Percentiles rank a stretch among this genome's conserved stretches.
These are phyloP conservation scores for Neoboletus brunneissimus DNA, from an alignment of 768 basidiomycete genomes.

Conservation along the genomic window DNA sequence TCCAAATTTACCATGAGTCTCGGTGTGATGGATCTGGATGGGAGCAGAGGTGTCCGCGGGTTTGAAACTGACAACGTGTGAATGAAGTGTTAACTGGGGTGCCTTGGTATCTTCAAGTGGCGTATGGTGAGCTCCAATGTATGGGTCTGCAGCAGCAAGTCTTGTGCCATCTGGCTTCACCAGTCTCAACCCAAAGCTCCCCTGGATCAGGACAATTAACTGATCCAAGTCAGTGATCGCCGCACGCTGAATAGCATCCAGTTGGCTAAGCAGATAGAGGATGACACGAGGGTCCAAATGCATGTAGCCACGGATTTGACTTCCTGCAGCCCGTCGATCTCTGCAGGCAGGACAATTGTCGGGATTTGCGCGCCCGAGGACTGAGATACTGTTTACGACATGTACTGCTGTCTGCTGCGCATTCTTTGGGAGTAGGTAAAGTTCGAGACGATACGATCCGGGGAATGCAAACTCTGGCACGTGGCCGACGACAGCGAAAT, in stretches of 20 bases:
- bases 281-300: slow-evolving; percentile 12
- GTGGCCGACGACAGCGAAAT: slow-evolving; percentile 2
- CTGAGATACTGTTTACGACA: slow-evolving; percentile 16
- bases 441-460: slow-evolving; percentile 22
- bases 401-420: neutral
- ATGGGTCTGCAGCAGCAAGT: slow-evolving; percentile 7
- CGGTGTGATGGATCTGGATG: neutral
- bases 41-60: neutral
- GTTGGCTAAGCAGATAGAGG: slow-evolving; percentile 8
- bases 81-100: slow-evolving; percentile 15
- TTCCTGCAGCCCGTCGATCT: slow-evolving; percentile 10
- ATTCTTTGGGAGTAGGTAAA: slow-evolving; percentile 9
- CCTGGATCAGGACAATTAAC: neutral
- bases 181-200: slow-evolving; percentile 11
- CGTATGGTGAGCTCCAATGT: neutral
- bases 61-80: slow-evolving; percentile 1
- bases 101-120: slow-evolving; percentile 3
- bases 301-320: slow-evolving; percentile 15
- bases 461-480: slow-evolving; percentile 18
- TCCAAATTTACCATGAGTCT: slow-evolving; percentile 1
- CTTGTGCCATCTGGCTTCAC: slow-evolving; percentile 10
- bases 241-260: neutral
- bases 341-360: slow-evolving; percentile 10
- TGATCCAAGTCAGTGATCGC: slow-evolving; percentile 2
- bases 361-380: slow-evolving; percentile 8